Evolutionary conservation across 1,284 basidiomycete species (phyloP), one percentile per base, ranked within the genome.

Genomic region (Taiwanofungus camphoratus): DNA sequence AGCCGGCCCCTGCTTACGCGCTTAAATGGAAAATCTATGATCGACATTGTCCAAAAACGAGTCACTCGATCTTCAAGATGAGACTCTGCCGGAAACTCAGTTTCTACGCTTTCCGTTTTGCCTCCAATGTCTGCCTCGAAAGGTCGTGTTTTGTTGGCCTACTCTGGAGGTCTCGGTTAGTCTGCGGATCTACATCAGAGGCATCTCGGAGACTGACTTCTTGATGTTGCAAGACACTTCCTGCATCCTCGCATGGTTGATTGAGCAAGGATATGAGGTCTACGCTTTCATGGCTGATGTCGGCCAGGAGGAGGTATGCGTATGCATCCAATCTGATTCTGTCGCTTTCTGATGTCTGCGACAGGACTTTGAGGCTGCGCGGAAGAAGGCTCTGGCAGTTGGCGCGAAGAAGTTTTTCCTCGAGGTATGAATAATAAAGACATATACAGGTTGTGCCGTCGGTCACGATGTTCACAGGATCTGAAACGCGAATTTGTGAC

Each of bases 271-370:
- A 44, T 98, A 98, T 70, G 91, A 98, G 61, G 95, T 98, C 52
- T 83, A 90, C 56, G 92, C 94, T 31, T 99, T 95, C 79, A 96
- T 99, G 93, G 94, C 94, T 39, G 92, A 98, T 71, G 92, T 98
- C 53, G 95, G 95, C 22, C 95, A 98, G 67, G 93, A 98, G 68
- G 95, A 99, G 76, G 90, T 83, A 46, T 42, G 68, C 54, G 35
- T 24, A 12, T 15, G 46, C 23, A 22, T 37, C 24, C 19, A 21
- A 19, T 3, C 36, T 24, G 33, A 42, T 29, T 12, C 13, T 39
- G 24, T 26, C 1, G 26, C 49, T 36, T 37, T 39, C 22, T 43
- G 30, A 30, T 49, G 31, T 16, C 44, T 24, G 34, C 29, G 18
- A 9, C 51, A 93, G 88, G 94, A 99, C 69, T 99, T 96, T 61